Conservation (phyloP, 352 stramenopile species). For the Detonula confervacea region DNA sequence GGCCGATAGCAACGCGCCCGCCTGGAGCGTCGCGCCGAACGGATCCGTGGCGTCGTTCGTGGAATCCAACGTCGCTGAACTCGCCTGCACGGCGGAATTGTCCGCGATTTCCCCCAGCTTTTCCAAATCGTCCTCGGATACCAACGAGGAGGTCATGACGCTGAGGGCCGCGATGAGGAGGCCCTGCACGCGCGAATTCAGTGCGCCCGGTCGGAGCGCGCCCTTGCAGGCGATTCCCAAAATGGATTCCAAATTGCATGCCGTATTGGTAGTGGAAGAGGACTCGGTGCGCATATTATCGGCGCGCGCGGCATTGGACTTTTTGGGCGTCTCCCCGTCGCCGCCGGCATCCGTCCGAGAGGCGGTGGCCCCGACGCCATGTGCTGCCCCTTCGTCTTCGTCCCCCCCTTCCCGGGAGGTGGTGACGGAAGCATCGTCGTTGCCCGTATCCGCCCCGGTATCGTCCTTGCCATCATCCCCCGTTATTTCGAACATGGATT, state of each 20-base stretch:
- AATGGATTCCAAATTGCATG: constrained; percentile 59
- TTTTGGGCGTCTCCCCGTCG: too few relatives aligned
- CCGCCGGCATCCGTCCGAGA: neutral
- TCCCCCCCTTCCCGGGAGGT: constrained; percentile 5
- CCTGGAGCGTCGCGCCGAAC: constrained; percentile 48
- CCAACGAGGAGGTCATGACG: constrained; percentile 48
- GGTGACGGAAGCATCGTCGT: constrained; percentile 3
- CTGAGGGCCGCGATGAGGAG: constrained; percentile 70
- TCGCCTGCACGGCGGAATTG: neutral
- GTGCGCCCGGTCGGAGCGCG: constrained; percentile 3
- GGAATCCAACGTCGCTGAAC: constrained; percentile 4
- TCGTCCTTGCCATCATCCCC: neutral
- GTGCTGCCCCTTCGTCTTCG: neutral
- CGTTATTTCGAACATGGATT: constrained; percentile 18
- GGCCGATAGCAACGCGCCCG: constrained; percentile 61
- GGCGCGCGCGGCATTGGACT: too few relatives aligned
- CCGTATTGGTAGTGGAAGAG: too few relatives aligned
- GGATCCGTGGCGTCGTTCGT: constrained; percentile 24
- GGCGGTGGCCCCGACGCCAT: neutral
- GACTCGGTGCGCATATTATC: too few relatives aligned
- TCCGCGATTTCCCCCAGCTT: neutral
- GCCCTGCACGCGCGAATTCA: constrained; percentile 39
- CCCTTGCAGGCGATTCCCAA: constrained; percentile 57
- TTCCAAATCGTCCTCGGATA: constrained; percentile 47
- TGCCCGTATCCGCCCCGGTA: constrained; percentile 11